phyloP scores from a whole-genome alignment of 1,284 basidiomycete genomes.

The Moesziomyces sp. region DNA sequence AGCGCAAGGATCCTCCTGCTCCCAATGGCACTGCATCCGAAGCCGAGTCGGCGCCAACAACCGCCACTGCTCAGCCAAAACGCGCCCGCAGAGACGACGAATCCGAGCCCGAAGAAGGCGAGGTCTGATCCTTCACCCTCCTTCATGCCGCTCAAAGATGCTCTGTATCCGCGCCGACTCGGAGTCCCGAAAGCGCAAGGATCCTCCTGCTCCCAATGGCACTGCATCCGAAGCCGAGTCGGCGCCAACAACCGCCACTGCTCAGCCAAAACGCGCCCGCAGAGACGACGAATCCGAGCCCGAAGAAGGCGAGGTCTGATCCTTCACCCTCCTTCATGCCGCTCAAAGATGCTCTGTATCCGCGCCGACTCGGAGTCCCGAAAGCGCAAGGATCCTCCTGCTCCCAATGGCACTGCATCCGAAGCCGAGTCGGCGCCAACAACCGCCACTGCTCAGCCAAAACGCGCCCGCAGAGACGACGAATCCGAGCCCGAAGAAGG shows the following conservation, averaged over 20 bases:
- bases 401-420: too few species aligned
- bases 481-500: too few species aligned
- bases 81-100: conserved; percentile 17
- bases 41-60: background rate
- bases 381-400: too few species aligned
- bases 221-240: background rate
- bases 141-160: too few species aligned
- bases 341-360: too few species aligned
- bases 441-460: too few species aligned
- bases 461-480: too few species aligned
- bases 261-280: conserved; percentile 9
- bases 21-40: background rate
- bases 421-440: too few species aligned
- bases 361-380: too few species aligned
- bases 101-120: conserved; percentile 43
- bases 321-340: background rate
- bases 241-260: background rate
- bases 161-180: background rate
- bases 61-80: conserved; percentile 3
- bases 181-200: conserved; percentile 28
- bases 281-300: conserved; percentile 30
- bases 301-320: conserved; percentile 47
- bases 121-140: conserved; percentile 19
- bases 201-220: conserved; percentile 2
- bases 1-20: conserved; percentile 26